A percentile compares a stretch with the other conserved stretches of the same genome.
These are phyloP conservation scores for Rhodotorula sp. DNA, from an alignment of 1,284 basidiomycete genomes.

Conservation along the genomic window DNA sequence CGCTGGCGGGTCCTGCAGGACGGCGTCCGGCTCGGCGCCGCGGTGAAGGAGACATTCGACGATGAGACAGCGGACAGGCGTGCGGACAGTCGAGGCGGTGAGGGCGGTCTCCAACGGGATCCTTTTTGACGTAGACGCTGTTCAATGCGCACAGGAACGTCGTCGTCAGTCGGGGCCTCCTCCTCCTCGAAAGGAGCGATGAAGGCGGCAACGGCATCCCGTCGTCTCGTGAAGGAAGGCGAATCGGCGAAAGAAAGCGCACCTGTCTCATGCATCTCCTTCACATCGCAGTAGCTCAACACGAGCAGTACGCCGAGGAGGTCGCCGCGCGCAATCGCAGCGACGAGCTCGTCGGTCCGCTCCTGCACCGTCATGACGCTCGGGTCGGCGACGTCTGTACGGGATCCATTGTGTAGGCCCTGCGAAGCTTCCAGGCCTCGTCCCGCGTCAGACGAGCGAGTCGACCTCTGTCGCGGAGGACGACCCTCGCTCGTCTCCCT, in stretches of 20 bases:
- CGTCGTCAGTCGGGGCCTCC: background rate
- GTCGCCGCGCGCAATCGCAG: background rate
- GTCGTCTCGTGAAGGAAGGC: background rate
- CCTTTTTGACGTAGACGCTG: background rate
- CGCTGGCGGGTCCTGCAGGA: background rate
- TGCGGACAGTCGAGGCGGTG: background rate
- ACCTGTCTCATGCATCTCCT: background rate
- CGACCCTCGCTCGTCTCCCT: background rate
- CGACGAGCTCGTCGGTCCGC: background rate
- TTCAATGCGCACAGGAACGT: background rate
- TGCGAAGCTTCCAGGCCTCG: too few species aligned
- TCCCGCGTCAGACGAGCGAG: background rate
- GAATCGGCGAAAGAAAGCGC: background rate
- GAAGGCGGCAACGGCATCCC: background rate
- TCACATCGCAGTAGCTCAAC: background rate
- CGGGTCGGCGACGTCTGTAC: slow-evolving; percentile 5
- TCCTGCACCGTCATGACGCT: background rate
- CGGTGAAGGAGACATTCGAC: slow-evolving; percentile 6
- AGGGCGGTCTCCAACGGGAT: background rate
- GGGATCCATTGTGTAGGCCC: background rate
- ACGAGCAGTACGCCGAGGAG: slow-evolving; percentile 14
- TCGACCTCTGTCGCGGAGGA: background rate
- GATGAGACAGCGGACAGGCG: background rate
- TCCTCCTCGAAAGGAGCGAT: background rate
- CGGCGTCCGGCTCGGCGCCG: too few species aligned